A percentile compares a stretch with the other conserved stretches of the same genome.
These are phyloP conservation scores for Laetiporus sulphureus DNA, from an alignment of 1,284 basidiomycete genomes.

Conservation along the genomic window DNA sequence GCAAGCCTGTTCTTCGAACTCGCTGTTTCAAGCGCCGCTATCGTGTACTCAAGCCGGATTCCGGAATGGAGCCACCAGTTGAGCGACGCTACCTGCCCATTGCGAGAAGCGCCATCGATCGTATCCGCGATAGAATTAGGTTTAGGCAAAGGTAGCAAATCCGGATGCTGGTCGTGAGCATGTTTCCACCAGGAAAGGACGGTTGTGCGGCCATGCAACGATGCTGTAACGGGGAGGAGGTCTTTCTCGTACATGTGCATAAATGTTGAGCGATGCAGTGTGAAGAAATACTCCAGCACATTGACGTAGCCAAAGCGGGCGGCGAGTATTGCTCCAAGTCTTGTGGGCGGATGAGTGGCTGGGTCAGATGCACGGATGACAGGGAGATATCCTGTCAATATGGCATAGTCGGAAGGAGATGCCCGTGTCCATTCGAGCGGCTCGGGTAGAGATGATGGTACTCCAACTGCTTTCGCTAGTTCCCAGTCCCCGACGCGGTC, in stretches of 20 bases:
- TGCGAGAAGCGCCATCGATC: conserved; percentile 65
- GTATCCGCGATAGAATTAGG: conserved; percentile 50
- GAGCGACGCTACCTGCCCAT: conserved; percentile 57
- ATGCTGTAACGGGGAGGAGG: conserved; percentile 67
- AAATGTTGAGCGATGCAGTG: conserved; percentile 56
- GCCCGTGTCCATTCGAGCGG: conserved; percentile 69
- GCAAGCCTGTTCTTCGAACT: conserved; percentile 65
- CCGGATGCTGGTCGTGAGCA: conserved; percentile 49
- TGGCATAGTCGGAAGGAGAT: conserved; percentile 57
- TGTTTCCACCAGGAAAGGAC: conserved; percentile 79
- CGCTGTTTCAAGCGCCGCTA: conserved; percentile 69
- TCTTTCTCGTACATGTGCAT: conserved; percentile 53
- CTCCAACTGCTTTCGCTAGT: conserved; percentile 64
- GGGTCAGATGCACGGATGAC: conserved; percentile 53
- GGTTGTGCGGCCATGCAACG: conserved; percentile 61
- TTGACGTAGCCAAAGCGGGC: conserved; percentile 71
- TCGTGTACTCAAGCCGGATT: conserved; percentile 61
- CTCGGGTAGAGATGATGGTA: conserved; percentile 58
- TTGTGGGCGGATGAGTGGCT: conserved; percentile 50
- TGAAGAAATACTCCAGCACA: conserved; percentile 65
- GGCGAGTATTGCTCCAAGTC: conserved; percentile 55
- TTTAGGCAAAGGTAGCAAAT: conserved; percentile 46
- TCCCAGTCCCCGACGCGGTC: conserved; percentile 78
- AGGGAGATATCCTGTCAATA: conserved; percentile 56
- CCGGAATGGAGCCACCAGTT: conserved; percentile 66